Conservation (phyloP, 2,329 filamentous ascomycete genomes). For the Verticillium albo-atrum region DNA sequence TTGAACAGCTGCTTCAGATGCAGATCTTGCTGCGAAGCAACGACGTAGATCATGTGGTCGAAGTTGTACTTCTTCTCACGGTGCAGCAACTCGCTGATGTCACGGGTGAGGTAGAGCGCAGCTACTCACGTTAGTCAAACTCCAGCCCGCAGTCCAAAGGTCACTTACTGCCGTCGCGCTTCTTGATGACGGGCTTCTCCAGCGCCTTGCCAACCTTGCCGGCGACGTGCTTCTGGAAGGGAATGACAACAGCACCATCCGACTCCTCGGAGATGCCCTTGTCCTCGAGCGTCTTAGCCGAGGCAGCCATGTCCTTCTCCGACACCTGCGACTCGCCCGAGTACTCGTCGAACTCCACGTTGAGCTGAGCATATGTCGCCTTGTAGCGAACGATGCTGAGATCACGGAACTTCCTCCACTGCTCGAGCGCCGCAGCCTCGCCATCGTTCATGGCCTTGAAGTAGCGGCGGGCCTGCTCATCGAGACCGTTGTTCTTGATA, state of each 20-base stretch:
- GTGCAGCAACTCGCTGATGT: constrained; percentile 69
- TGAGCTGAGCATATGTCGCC: constrained; percentile 64
- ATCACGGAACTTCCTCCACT: constrained; percentile 64
- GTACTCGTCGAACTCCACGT: constrained; percentile 69
- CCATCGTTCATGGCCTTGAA: constrained; percentile 70
- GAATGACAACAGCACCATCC: constrained; percentile 67
- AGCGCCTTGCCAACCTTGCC: constrained; percentile 66
- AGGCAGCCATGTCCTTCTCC: constrained; percentile 60
- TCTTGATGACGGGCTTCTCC: constrained; percentile 66
- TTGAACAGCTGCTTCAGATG: constrained; percentile 74
- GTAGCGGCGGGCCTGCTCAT: constrained; percentile 70
- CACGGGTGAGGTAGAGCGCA: constrained; percentile 72
- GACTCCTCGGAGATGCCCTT: constrained; percentile 64
- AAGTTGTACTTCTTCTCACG: constrained; percentile 46
- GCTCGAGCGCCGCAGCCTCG: constrained; percentile 53
- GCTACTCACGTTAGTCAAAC: constrained; percentile 19
- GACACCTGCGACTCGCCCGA: constrained; percentile 72
- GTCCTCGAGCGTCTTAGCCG: constrained; percentile 58
- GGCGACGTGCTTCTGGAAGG: constrained; percentile 64
- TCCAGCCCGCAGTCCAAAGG: no score
- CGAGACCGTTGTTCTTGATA: constrained; percentile 53
- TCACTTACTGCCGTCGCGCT: constrained; percentile 57
- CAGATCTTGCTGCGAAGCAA: constrained; percentile 67
- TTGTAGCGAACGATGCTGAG: constrained; percentile 64
- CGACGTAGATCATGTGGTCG: constrained; percentile 78